Evolutionary conservation across 371 early-diverging fungal species (phyloP).

Genomic region (Syncephalis plumigaleata): DNA sequence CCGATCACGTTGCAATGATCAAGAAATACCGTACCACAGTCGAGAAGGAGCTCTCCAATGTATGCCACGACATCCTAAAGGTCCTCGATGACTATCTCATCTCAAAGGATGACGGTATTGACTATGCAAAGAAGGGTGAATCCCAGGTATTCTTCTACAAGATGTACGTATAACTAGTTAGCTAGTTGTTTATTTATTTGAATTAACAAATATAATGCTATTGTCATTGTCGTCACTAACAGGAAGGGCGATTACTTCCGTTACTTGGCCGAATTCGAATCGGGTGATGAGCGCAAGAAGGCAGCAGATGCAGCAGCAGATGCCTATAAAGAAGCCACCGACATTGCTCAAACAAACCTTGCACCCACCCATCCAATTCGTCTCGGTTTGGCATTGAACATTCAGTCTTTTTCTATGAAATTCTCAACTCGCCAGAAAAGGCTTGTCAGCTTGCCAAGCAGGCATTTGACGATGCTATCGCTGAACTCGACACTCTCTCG

Average conservation of each 20-base stretch:
- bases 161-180: slow-evolving; percentile 32
- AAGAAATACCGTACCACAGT: slow-evolving; percentile 55
- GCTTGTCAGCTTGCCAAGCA: slow-evolving; percentile 98
- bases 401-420: slow-evolving; percentile 99
- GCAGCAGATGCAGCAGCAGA: slow-evolving; percentile 80
- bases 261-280: slow-evolving; percentile 97
- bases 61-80: slow-evolving; percentile 63
- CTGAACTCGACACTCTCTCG: slow-evolving; percentile 95
- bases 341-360: slow-evolving; percentile 84
- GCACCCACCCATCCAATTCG: slow-evolving; percentile 98
- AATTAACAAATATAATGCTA: neutral
- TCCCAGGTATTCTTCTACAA: slow-evolving; percentile 82
- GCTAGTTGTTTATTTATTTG: slow-evolving; percentile 3
- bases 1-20: slow-evolving; percentile 46
- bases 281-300: slow-evolving; percentile 71
- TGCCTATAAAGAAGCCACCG: slow-evolving; percentile 94
- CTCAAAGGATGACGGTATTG: slow-evolving; percentile 8
- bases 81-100: slow-evolving; percentile 63
- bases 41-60: slow-evolving; percentile 56
- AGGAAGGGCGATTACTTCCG: slow-evolving; percentile 99
- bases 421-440: slow-evolving; percentile 95
- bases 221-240: slow-evolving; percentile 2
- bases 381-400: slow-evolving; percentile 98
- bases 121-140: slow-evolving; percentile 39
- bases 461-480: slow-evolving; percentile 99